Base-by-base conservation (phyloP, 352 stramenopile species). In the Pythium coloratum region DNA sequence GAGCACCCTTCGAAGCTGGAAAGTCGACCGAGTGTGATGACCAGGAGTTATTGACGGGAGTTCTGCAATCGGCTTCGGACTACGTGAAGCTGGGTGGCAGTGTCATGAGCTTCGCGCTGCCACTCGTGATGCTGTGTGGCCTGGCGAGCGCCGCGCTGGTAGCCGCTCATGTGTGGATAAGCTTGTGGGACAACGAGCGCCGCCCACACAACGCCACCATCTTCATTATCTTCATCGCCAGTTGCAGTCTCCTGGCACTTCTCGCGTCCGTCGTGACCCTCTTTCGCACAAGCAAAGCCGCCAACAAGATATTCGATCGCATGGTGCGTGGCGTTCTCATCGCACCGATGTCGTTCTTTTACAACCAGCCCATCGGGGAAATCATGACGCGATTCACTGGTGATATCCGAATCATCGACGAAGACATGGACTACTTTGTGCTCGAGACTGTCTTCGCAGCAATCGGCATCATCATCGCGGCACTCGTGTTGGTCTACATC, bases 331-430 rank as follows among this genome's bases (percentile, higher is more conserved):
- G 66, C 9, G 59, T 72, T 3, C 10, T 72, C n/a, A 28, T 50
- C 51, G 67, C 70, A 6, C 73, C 73, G 6, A 79, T 77, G 73
- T 70, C 67, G 6, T 79, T 79, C 51, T 79, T 79, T 28, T 71
- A 79, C 51, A 20, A 60, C 9, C 71, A 56, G 16, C 73, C 73
- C 3, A 69, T 76, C 33, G 73, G 73, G 28, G 64, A 73, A 36
- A 76, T 79, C 55, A 51, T 79, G 7, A 79, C 76, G 36, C 66
- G 73, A 2, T 73, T 79, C 59, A 94, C 74, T 62, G 66, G 51
- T 6, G 66, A 72, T 30, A 36, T 72, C 4, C 60, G 55, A 28
- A 34, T 73, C 2, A 60, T 73, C 33, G 33, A 38, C 33, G 33
- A 38, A 38, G 9, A 38, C 33, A 10, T 38, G 6, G 33, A 38